These are phyloP conservation scores for Heimioporus sp. DNA, from an alignment of 768 basidiomycete species.

Conservation along the genomic window DNA sequence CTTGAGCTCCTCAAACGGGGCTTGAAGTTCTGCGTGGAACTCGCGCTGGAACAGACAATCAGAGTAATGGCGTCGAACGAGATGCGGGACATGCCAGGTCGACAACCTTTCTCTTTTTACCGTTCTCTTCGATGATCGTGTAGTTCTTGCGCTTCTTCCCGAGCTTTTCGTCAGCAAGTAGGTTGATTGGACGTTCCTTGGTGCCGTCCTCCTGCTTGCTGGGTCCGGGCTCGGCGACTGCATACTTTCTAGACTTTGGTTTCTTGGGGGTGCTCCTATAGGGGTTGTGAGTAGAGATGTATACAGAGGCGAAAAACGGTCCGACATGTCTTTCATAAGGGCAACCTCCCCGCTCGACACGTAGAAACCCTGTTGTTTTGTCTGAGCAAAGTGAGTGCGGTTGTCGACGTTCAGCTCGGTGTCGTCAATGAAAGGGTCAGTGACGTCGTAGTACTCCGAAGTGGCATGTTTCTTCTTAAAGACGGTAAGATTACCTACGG, in stretches of 20 bases:
- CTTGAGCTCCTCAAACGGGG: constrained; percentile 58
- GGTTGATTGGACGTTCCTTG: constrained; percentile 49
- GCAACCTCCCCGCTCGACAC: constrained; percentile 89
- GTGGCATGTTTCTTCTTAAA: constrained; percentile 48
- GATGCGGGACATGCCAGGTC: constrained; percentile 46
- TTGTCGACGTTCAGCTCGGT: constrained; percentile 90
- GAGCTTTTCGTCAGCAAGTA: constrained; percentile 38
- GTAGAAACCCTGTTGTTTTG: constrained; percentile 91
- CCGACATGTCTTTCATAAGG: constrained; percentile 71
- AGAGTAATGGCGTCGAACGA: not conserved
- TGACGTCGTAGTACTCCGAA: constrained; percentile 84
- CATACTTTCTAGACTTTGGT: constrained; percentile 60
- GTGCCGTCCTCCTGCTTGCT: constrained; percentile 40
- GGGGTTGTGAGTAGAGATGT: constrained; percentile 17
- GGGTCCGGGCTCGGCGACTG: constrained; percentile 20
- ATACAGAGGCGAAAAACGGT: not conserved
- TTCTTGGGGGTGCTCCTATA: constrained; percentile 60
- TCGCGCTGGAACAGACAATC: constrained; percentile 40
- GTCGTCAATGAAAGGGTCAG: constrained; percentile 97
- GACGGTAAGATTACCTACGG: constrained; percentile 4
- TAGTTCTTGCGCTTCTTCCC: constrained; percentile 57
- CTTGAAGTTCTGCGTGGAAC: constrained; percentile 72
- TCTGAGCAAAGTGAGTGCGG: constrained; percentile 86
- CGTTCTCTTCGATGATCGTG: constrained; percentile 49
- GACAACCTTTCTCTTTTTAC: constrained; percentile 71